These are phyloP conservation scores for Apiotrichum gamsii DNA, from an alignment of 1,284 basidiomycete genomes.

Conservation along the genomic window DNA sequence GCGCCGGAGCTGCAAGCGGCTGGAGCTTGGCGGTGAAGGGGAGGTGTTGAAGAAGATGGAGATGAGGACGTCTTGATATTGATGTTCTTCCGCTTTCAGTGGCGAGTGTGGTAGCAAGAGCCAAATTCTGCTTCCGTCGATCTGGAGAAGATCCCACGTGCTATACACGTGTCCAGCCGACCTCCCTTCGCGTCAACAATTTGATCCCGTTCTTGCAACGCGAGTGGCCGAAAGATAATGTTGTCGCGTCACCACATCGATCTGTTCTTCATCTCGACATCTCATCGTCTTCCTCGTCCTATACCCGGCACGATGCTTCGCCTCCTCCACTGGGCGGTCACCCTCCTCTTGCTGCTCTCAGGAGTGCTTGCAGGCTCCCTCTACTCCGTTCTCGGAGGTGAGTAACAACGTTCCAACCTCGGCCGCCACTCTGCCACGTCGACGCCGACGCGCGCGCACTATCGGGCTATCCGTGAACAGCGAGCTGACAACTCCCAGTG, in stretches of 20 bases:
- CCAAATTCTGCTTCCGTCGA: background rate
- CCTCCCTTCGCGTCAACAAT: background rate
- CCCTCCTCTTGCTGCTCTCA: slow-evolving; percentile 31
- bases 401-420: slow-evolving; percentile 12
- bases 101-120: too few relatives aligned
- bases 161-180: too few relatives aligned
- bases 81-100: too few relatives aligned
- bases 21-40: background rate
- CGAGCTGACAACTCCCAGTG: slow-evolving; percentile 52
- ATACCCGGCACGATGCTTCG: slow-evolving; percentile 3
- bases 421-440: slow-evolving; percentile 13
- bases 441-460: background rate
- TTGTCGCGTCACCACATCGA: slow-evolving; percentile 1
- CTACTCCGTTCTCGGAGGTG: slow-evolving; percentile 47
- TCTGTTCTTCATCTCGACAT: background rate
- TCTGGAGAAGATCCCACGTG: too few relatives aligned
- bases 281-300: background rate
- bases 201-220: background rate
- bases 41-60: too few relatives aligned
- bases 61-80: too few relatives aligned
- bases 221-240: too few relatives aligned
- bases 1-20: too few relatives aligned
- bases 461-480: too few relatives aligned
- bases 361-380: slow-evolving; percentile 41
- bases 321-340: slow-evolving; percentile 1